Evolutionary conservation across 345 rosid genomes (phyloP), one percentile per base, ranked within the genome.

Genomic region (Jatropha curcas): DNA sequence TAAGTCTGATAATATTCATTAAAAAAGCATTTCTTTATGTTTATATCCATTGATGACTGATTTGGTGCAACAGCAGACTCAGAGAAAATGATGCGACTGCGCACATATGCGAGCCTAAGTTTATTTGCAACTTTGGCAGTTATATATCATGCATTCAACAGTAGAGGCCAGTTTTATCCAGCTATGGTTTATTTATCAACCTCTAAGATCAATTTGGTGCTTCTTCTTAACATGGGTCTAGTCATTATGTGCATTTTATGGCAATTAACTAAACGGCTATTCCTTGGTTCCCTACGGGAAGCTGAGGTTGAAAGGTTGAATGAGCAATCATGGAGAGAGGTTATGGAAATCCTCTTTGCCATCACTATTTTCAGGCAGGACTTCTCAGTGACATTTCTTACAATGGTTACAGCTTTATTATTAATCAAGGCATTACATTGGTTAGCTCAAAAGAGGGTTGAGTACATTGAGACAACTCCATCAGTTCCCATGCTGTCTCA

Each of bases 391-490:
- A 69, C 85, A 0, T 94, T 94, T 77, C 84, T 94, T 50, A 85
- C 93, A n/a, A 88, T 92, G 97, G 97, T 94, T 28, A 88, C 92
- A 0, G 84, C 90, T 20, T 80, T 94, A 59, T 56, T 95, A 81
- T 75, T 95, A 37, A 88, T 95, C 77, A 95, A 95, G 83, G 87
- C 90, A 57, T 71, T 92, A 72, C 98, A 95, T 70, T 95, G 99
- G 98, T 78, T 95, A 87, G 96, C 97, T 58, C 98, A 95, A 77
- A 91, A 92, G 85, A 89, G 99, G 81, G 90, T 92, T 0, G 99
- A 92, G 84, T 95, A 89, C 82, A 92, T 89, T 48, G 99, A 95
- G 87, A 92, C 98, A 12, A 95, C 98, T 39, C 98, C 97, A 30
- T 78, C 98, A 35, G 98, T 91, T 16, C 83, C 92, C 50, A 68